A percentile compares a stretch with the other conserved stretches of the same genome.
Conservation (phyloP, 1,139 yeast species). For the Pichia sp. region DNA sequence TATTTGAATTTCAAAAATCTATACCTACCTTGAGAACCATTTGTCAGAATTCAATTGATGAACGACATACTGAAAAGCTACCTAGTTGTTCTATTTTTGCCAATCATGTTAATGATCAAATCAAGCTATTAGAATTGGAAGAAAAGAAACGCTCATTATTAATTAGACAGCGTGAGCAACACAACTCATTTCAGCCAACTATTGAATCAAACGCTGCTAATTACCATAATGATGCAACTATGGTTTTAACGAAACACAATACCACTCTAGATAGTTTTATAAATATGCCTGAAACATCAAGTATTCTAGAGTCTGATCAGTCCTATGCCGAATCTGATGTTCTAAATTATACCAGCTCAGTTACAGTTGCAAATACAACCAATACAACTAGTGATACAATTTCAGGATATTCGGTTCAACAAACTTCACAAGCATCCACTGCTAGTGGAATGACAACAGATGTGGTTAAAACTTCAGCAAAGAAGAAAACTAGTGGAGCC, state of each 20-base stretch:
- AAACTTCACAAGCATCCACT: too few relatives aligned
- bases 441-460: too few relatives aligned
- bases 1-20: constrained; percentile 22
- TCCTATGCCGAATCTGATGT: too few relatives aligned
- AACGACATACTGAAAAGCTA: constrained; percentile 34
- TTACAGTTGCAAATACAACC: too few relatives aligned
- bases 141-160: constrained; percentile 23
- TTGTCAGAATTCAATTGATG: constrained; percentile 38
- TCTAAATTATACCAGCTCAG: too few relatives aligned
- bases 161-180: constrained; percentile 20
- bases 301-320: too few relatives aligned
- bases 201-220: background rate
- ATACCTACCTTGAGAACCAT: constrained; percentile 26
- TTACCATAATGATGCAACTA: constrained; percentile 1
- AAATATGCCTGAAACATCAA: too few relatives aligned
- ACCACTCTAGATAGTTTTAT: too few relatives aligned
- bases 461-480: too few relatives aligned
- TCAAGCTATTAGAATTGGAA: constrained; percentile 48
- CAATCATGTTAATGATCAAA: constrained; percentile 41
- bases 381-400: too few relatives aligned
- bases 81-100: constrained; percentile 35
- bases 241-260: constrained; percentile 1
- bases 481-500: too few relatives aligned
- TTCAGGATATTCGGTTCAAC: too few relatives aligned
- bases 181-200: constrained; percentile 7